Evolutionary conservation across 2,329 filamentous ascomycete genomes (phyloP).

Genomic region (Hypoxylon sp.): DNA sequence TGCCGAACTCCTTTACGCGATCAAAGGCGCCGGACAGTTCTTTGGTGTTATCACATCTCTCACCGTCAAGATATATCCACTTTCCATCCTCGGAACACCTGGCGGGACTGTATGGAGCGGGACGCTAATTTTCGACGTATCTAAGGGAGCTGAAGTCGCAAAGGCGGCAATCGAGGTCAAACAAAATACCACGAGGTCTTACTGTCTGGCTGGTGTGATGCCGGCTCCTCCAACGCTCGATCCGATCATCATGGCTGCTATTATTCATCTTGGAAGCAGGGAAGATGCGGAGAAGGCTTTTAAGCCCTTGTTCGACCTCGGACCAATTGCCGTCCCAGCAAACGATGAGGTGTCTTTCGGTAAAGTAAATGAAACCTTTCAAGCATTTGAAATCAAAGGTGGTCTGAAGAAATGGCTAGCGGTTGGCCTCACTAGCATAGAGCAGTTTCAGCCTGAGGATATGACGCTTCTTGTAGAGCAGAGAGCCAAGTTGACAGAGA

Average conservation of each 20-base stretch:
- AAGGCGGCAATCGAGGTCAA: slow-evolving; percentile 11
- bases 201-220: slow-evolving; percentile 15
- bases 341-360: slow-evolving; percentile 4
- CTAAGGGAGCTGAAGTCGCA: slow-evolving; percentile 2
- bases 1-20: slow-evolving; percentile 17
- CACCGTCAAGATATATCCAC: slow-evolving; percentile 14
- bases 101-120: slow-evolving; percentile 17
- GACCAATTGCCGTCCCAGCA: slow-evolving; percentile 1
- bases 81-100: slow-evolving; percentile 7
- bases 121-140: slow-evolving; percentile 13
- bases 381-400: slow-evolving; percentile 17
- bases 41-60: slow-evolving; percentile 19
- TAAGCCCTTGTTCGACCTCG: slow-evolving; percentile 19
- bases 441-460: slow-evolving; percentile 15
- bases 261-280: slow-evolving; percentile 14
- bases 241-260: slow-evolving; percentile 14
- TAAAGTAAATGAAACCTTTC: slow-evolving; percentile 10
- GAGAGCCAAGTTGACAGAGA: slow-evolving; percentile 7
- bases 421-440: slow-evolving; percentile 11
- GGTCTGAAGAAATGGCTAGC: slow-evolving; percentile 17
- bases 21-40: slow-evolving; percentile 17
- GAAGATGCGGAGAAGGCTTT: slow-evolving; percentile 15
- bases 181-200: slow-evolving; percentile 15
- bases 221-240: slow-evolving; percentile 14
- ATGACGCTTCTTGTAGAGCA: slow-evolving; percentile 18